These are phyloP conservation scores for Lablab purpureus DNA, from an alignment of 306 rosid species.

Conservation along the genomic window DNA sequence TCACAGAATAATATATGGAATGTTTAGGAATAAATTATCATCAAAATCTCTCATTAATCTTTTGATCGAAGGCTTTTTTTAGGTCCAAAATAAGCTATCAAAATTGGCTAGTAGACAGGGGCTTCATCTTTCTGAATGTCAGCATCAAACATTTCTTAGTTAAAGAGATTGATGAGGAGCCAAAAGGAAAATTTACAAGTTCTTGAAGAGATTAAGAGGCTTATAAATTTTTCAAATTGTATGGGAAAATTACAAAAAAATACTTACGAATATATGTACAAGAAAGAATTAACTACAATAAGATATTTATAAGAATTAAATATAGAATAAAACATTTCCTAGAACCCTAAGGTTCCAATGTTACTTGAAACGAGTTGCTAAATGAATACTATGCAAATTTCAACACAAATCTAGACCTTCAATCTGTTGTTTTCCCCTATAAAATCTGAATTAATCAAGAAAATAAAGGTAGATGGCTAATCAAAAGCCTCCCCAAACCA, in stretches of 20 bases:
- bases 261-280: neutral
- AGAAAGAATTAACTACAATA: neutral
- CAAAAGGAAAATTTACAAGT: neutral
- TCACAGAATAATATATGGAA: neutral
- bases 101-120: neutral
- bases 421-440: neutral
- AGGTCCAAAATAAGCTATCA: constrained; percentile 6
- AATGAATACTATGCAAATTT: neutral
- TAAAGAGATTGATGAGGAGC: neutral
- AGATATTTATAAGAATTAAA: neutral
- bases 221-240: neutral
- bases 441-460: neutral
- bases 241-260: neutral
- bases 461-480: neutral
- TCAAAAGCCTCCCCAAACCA: neutral
- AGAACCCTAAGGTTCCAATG: neutral
- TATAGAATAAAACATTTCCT: constrained; percentile 7
- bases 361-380: constrained; percentile 1
- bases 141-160: neutral
- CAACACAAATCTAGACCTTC: neutral
- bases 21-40: neutral
- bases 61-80: neutral
- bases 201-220: neutral
- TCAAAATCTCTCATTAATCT: neutral
- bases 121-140: neutral